Conservation (phyloP, 2,329 filamentous ascomycete species). For the Hymenoscyphus repandus region DNA sequence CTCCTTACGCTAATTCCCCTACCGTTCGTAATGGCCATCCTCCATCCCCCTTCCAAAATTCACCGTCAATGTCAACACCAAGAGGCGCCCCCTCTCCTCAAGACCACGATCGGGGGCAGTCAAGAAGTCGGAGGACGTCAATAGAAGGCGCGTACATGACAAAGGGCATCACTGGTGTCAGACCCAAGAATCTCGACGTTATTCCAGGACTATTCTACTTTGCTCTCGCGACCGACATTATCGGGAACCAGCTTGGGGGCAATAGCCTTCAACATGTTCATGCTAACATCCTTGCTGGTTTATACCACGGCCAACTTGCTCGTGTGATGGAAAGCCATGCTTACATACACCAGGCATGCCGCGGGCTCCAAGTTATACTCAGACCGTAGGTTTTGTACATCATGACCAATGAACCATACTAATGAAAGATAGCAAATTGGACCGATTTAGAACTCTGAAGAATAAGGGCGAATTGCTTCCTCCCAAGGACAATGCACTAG, state of each 20-base stretch:
- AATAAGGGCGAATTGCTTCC: slow-evolving; percentile 7
- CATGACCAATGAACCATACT: neutral
- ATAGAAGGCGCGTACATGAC: slow-evolving; percentile 35
- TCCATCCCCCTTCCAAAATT: slow-evolving; percentile 50
- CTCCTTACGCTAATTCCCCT: slow-evolving; percentile 21
- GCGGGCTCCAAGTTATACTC: slow-evolving; percentile 65
- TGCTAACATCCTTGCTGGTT: slow-evolving; percentile 73
- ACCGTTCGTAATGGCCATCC: slow-evolving; percentile 44
- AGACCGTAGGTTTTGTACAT: slow-evolving; percentile 43
- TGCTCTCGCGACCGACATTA: slow-evolving; percentile 76
- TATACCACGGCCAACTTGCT: slow-evolving; percentile 86
- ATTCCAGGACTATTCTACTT: slow-evolving; percentile 91
- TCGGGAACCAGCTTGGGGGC: slow-evolving; percentile 76
- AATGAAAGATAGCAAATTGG: slow-evolving; percentile 28
- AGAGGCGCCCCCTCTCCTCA: slow-evolving; percentile 48
- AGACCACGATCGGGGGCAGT: slow-evolving; percentile 40
- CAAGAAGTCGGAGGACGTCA: slow-evolving; percentile 43
- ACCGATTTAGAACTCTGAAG: slow-evolving; percentile 36
- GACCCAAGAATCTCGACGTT: slow-evolving; percentile 65
- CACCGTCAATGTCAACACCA: slow-evolving; percentile 39
- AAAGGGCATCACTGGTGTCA: slow-evolving; percentile 20
- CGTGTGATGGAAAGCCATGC: slow-evolving; percentile 79
- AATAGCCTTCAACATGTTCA: slow-evolving; percentile 81
- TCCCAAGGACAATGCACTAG: slow-evolving; percentile 54
- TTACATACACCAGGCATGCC: slow-evolving; percentile 52